Base-by-base conservation (phyloP, 2,329 filamentous ascomycete species). In the Penicillium oxalicum region DNA sequence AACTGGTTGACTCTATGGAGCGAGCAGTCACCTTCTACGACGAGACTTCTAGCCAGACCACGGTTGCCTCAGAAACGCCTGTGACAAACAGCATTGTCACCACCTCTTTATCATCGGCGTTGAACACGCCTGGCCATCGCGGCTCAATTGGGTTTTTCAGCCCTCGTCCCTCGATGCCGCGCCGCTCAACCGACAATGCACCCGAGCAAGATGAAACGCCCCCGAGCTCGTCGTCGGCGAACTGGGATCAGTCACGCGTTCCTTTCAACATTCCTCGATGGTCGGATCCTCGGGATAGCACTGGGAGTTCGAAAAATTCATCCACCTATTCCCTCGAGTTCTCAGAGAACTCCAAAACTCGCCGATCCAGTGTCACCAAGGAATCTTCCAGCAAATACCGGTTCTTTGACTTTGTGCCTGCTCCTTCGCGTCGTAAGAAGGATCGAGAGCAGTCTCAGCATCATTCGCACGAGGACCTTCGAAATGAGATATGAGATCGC, bases 1-100 rank as follows among this genome's bases (percentile, higher is more conserved):
- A 74, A 55, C 56, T 76, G 29, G 70, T 76, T 11, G 71, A 73
- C 41, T 72, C 74, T 25, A 73, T 76, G 64, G 74, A 74, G 54
- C 68, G 68, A 47, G 62, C 62, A 13, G 62, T 62, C 28, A 73
- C 69, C 8, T 70, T 72, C 38, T 68, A 70, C 44, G 70, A 72
- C 7, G 70, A 73, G 29, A 62, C 52, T 42, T 61, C 65, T 6
- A 68, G 65, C 47, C 70, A 70, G 46, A 56, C 62, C 12, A 71
- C 69, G 1, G 69, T 70, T 4, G 63, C 63, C 18, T 48, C 62
- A 6, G 70, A 72, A 33, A 58, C 63, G 7, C 51, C 32, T 4
- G 27, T 36, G 11, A 13, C 50, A 33, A 39, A 36, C 25, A 42
- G 42, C 28, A 47, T 62, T 13, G 51, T 65, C 7, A 57, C 60